phyloP scores from a whole-genome alignment of 768 basidiomycete genomes.

The Boletus fagicola region DNA sequence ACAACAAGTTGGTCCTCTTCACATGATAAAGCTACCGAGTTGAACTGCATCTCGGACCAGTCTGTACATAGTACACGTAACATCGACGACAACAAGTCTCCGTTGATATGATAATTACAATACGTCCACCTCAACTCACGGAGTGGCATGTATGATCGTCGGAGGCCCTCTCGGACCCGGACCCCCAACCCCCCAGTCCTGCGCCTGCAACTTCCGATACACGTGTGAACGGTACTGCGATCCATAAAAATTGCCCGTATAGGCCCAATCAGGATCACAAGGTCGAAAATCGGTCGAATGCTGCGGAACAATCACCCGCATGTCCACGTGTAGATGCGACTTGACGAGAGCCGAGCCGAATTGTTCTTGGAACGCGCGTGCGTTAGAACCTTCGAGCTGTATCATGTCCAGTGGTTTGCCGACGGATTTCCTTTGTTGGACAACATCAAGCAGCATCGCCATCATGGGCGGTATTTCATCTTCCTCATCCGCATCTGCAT shows the following conservation, averaged over 20 bases:
- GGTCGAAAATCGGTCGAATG: slow-evolving; percentile 18
- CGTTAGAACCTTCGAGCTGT: slow-evolving; percentile 28
- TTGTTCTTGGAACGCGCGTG: slow-evolving; percentile 27
- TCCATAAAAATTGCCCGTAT: slow-evolving; percentile 29
- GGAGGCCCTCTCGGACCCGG: slow-evolving; percentile 26
- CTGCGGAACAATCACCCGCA: slow-evolving; percentile 17
- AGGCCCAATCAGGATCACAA: slow-evolving; percentile 30
- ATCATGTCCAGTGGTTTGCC: slow-evolving; percentile 26
- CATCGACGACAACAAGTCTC: slow-evolving; percentile 1
- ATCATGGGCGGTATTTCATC: slow-evolving; percentile 32
- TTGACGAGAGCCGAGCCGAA: slow-evolving; percentile 26
- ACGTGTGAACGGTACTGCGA: slow-evolving; percentile 31
- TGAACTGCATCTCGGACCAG: neutral
- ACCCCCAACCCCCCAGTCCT: slow-evolving; percentile 25
- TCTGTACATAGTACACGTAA: slow-evolving; percentile 12
- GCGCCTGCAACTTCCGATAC: slow-evolving; percentile 31
- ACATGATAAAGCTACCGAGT: neutral
- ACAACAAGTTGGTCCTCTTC: neutral
- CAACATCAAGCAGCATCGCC: slow-evolving; percentile 32
- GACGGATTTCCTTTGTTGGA: slow-evolving; percentile 32
- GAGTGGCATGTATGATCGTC: slow-evolving; percentile 28
- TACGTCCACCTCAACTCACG: slow-evolving; percentile 9
- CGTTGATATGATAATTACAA: slow-evolving; percentile 6
- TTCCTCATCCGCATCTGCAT: slow-evolving; percentile 32
- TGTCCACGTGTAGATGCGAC: slow-evolving; percentile 27